Evolutionary conservation across 805 yeast species (phyloP).

Genomic region (Wickerhamiella australiensis): DNA sequence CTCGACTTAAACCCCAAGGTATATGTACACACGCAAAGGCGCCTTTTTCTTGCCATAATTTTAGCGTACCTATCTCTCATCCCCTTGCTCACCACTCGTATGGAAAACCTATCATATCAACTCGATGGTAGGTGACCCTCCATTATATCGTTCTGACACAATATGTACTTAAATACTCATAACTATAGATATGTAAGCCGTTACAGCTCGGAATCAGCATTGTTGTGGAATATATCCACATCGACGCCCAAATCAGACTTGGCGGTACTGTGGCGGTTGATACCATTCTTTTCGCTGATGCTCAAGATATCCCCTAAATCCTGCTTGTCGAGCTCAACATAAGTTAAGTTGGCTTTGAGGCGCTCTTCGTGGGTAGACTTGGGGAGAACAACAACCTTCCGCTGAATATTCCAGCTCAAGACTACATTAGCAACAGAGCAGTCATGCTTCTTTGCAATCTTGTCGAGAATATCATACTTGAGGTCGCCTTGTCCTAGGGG

Average conservation of each 20-base stretch:
- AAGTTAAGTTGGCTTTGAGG: not conserved
- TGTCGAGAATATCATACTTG: constrained; percentile 39
- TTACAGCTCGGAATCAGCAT: not conserved
- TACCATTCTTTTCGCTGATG: not conserved
- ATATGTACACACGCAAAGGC: no score
- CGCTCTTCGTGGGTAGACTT: constrained; percentile 37
- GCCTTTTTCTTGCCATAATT: no score
- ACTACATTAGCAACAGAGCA: constrained; percentile 27
- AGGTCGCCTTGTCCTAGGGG: constrained; percentile 64
- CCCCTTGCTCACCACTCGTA: no score
- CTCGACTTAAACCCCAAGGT: no score
- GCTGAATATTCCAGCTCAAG: constrained; percentile 30
- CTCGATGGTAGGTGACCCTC: no score
- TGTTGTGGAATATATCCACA: not conserved
- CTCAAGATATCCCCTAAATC: not conserved
- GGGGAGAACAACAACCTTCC: constrained; percentile 52
- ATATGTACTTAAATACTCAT: no score
- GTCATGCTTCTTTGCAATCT: constrained; percentile 46
- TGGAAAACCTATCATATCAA: no score
- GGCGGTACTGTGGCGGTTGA: not conserved
- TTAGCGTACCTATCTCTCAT: no score
- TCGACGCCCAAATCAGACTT: not conserved
- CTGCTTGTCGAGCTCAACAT: not conserved
- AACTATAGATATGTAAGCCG: no score
- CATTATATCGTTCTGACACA: no score